Base-by-base conservation (phyloP, 228 moss, liverwort and hornwort species). In the Sphagnum fallax region DNA sequence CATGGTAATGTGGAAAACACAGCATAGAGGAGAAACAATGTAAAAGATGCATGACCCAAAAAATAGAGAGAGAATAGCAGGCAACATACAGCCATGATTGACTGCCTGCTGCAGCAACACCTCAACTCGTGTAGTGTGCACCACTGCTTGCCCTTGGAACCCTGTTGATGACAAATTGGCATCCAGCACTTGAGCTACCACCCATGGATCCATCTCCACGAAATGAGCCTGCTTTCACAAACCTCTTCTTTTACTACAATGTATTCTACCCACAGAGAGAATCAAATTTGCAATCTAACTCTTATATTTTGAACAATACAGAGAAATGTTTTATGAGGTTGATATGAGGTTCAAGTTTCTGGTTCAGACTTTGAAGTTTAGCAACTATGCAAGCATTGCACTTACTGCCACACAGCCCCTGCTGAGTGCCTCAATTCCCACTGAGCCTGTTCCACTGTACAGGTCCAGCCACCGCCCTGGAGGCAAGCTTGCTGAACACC, bases 121-220 rank as follows among this genome's bases (percentile, higher is more conserved):
- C 77, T 97, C 96, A 9, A 97, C 96, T 53, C 73, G 76, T 10
- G 96, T 82, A 47, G 70, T 78, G 71, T 97, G 96, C 69, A 97
- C 75, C 47, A 81, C 80, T 61, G 88, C 61, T 70, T 88, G 93
- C 47, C 66, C 63, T 71, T 80, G 75, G 69, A 86, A 91, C 55
- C 87, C 76, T 14, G 96, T 97, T 62, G 67, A 84, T 71, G 68
- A 67, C 67, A 91, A 71, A 69, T 88, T 97, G 62, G 91, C 89
- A 68, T 81, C 81, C 58, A 97, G 65, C 32, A 97, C 96, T 69
- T 93, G 75, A 52, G 80, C 60, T 70, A 97, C 81, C 63, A 97
- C 96, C 93, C 93, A 97, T 6, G 96, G 90, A 73, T 97, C 96
- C 89, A 88, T 80, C 82, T 97, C 96, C 70, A 97, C 92, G 80